Base-by-base conservation (phyloP, 768 basidiomycete species). In the Cystofilobasidium bisporidii region DNA sequence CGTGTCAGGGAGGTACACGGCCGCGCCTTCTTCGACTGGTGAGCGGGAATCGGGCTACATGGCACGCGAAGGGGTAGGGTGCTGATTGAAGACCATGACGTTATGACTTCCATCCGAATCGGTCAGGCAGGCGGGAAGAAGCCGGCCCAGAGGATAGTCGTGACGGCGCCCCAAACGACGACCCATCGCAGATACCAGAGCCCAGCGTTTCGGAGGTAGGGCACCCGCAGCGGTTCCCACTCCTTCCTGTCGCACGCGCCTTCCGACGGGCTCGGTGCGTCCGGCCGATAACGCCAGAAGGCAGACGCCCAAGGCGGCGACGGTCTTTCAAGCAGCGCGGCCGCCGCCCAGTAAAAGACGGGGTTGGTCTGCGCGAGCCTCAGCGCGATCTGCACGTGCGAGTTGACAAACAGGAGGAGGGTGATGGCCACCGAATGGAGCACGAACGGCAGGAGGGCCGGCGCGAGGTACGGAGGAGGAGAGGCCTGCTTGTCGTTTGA, bases 121-220 rank as follows among this genome's bases (percentile, higher is more conserved):
- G 15, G 0, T 66, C 78, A 94, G 0, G 93, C 94, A n/a, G 94
- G 94, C 0, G 94, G 94, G 36, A 94, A 81, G 74, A 92, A 93
- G 2, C 83, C 82, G 1, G 81, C 82, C 92, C 91, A 98, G 0
- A 94, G 79, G 5, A 90, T 81, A 24, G 86, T 75, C 15, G 85
- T 85, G 22, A 85, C 72, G 1, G 80, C 76, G 4, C 87, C 86
- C 91, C 93, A 98, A 0, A 86, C 70, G 0, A 87, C 74, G 64
- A 83, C 85, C 89, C 92, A 99, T 15, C 77, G 74, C 3, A 92
- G 78, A 88, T 91, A 97, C 28, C 68, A 53, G 76, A 75, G 80
- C 3, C 84, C 87, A 74, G 77, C 80, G 12, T 32, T 18, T 6
- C 26, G 14, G 28, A 56, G 2, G 18, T 30, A 2, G 4, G 47